Evolutionary conservation across 2,329 filamentous ascomycete genomes (phyloP).

Genomic region (Alternaria solani): DNA sequence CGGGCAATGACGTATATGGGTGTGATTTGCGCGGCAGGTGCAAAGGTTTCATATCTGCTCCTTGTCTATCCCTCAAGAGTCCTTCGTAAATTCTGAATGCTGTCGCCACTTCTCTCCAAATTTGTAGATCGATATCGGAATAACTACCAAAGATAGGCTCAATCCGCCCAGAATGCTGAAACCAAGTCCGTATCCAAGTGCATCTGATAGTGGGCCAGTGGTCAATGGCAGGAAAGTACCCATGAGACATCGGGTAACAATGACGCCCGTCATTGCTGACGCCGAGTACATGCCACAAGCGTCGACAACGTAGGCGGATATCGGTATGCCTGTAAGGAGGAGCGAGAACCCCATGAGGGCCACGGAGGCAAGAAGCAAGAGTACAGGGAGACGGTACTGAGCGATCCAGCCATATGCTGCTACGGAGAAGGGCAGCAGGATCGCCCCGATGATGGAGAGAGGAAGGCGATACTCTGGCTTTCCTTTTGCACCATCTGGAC

Average conservation of each 20-base stretch:
- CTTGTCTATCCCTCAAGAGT: conserved; percentile 19
- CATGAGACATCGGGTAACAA: conserved; percentile 64
- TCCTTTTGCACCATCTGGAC: conserved; percentile 52
- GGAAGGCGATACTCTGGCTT: conserved; percentile 65
- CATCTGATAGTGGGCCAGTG: conserved; percentile 57
- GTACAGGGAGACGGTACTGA: conserved; percentile 54
- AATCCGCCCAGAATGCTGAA: conserved; percentile 57
- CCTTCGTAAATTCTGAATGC: conserved; percentile 58
- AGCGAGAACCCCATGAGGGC: conserved; percentile 58
- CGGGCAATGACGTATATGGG: background rate
- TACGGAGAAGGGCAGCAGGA: conserved; percentile 58
- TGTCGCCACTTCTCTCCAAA: conserved; percentile 64
- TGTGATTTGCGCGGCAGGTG: background rate
- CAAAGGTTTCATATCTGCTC: background rate
- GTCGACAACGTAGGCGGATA: conserved; percentile 66
- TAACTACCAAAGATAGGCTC: conserved; percentile 57
- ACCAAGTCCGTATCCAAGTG: conserved; percentile 62
- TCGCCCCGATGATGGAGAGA: conserved; percentile 57
- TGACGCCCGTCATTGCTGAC: conserved; percentile 65
- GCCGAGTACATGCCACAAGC: conserved; percentile 65
- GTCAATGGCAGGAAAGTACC: conserved; percentile 66
- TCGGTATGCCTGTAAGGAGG: conserved; percentile 59
- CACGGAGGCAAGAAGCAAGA: conserved; percentile 55
- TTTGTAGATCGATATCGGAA: conserved; percentile 60
- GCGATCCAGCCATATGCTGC: conserved; percentile 62